Conservation (phyloP, 2,329 filamentous ascomycete species). For the Chrysoporthe austroafricana region DNA sequence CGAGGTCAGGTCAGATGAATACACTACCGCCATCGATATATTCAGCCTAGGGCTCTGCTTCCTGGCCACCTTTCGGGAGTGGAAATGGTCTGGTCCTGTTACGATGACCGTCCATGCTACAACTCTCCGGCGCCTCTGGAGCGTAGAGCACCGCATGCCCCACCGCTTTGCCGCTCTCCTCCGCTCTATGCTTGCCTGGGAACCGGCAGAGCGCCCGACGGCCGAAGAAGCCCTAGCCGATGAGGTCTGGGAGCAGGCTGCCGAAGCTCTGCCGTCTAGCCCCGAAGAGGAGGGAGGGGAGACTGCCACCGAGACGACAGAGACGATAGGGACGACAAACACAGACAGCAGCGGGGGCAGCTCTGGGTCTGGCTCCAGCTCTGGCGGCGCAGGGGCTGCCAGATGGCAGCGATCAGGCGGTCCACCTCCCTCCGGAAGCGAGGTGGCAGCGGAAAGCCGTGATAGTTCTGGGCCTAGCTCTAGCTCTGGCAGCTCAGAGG, state of each 20-base stretch:
- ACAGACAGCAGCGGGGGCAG: background rate
- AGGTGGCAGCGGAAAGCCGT: too few species aligned
- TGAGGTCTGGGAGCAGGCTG: background rate
- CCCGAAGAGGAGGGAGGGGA: too few species aligned
- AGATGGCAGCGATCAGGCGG: background rate
- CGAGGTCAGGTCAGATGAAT: background rate
- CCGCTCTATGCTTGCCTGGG: conserved; percentile 12
- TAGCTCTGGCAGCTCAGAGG: too few species aligned
- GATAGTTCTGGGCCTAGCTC: too few species aligned
- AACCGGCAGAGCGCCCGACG: background rate
- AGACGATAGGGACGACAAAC: too few species aligned
- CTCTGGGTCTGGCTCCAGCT: too few species aligned
- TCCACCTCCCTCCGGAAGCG: background rate
- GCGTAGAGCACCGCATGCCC: too few species aligned
- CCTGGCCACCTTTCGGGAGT: conserved; percentile 10
- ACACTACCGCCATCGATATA: conserved; percentile 14
- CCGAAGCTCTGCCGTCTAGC: background rate
- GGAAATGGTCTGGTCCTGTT: too few species aligned
- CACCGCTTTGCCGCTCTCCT: background rate
- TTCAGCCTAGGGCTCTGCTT: conserved; percentile 16
- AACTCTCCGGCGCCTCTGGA: too few species aligned
- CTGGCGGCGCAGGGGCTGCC: too few species aligned
- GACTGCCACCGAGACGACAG: too few species aligned
- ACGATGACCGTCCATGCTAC: background rate
- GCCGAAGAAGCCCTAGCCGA: conserved; percentile 8